Evolutionary conservation across 192 early-diverging fungal species (phyloP).

Genomic region (Umbelopsis ramanniana): DNA sequence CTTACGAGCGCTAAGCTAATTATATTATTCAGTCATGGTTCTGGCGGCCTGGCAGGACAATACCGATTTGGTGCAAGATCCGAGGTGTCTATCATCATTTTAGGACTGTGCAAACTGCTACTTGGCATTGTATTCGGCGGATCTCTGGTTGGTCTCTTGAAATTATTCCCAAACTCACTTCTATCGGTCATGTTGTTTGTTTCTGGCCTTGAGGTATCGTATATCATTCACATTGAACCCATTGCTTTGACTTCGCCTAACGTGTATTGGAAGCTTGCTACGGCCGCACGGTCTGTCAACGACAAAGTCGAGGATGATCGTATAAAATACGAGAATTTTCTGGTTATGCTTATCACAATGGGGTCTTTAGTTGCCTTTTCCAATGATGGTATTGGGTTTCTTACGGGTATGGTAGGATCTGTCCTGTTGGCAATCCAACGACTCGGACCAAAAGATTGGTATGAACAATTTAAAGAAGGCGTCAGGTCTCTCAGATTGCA

Average conservation of each 20-base stretch:
- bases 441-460: constrained; percentile 31
- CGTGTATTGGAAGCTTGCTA: constrained; percentile 28
- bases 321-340: constrained; percentile 60
- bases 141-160: constrained; percentile 73
- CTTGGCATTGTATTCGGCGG: constrained; percentile 84
- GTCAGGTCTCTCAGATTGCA: not conserved
- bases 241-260: not conserved
- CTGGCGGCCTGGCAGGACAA: constrained; percentile 93
- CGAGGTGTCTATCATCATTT: constrained; percentile 74
- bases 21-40: constrained; percentile 55
- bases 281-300: constrained; percentile 37
- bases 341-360: constrained; percentile 73
- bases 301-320: constrained; percentile 50
- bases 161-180: constrained; percentile 74
- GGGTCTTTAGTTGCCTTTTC: constrained; percentile 73
- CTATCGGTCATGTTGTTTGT: constrained; percentile 90
- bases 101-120: constrained; percentile 79
- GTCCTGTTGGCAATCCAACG: constrained; percentile 30
- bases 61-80: constrained; percentile 92
- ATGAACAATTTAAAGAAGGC: not conserved
- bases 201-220: constrained; percentile 76
- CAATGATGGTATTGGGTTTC: constrained; percentile 84
- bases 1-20: no score
- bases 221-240: constrained; percentile 52
- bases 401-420: constrained; percentile 62